Evolutionary conservation across 1,139 yeast genomes (phyloP).

Genomic region (Lodderomyces oxycetoniae): DNA sequence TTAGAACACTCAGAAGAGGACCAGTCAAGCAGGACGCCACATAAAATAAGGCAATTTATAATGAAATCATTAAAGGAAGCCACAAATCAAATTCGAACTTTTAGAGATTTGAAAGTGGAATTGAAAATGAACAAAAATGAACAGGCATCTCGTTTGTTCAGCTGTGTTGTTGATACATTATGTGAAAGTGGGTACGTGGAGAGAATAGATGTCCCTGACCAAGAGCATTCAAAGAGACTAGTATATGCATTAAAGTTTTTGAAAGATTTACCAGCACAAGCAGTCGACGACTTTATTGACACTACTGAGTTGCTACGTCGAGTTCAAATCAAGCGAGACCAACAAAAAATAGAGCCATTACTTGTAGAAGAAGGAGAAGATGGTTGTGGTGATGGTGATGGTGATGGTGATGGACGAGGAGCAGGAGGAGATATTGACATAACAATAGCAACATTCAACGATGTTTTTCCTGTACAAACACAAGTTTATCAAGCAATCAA

Average conservation of each 20-base stretch:
- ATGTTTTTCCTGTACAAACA: conserved; percentile 55
- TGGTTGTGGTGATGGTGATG: conserved; percentile 15
- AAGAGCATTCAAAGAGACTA: conserved; percentile 18
- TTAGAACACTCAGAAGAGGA: conserved; percentile 28
- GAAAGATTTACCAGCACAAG: conserved; percentile 45
- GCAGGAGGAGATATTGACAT: conserved; percentile 13
- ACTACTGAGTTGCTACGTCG: not conserved
- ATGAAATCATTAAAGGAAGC: conserved; percentile 58
- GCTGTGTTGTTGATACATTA: conserved; percentile 48
- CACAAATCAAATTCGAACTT: conserved; percentile 63
- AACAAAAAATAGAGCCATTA: not conserved
- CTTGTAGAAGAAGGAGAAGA: conserved; percentile 8
- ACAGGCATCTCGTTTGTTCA: conserved; percentile 46
- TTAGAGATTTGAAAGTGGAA: conserved; percentile 60
- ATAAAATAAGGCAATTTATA: conserved; percentile 32
- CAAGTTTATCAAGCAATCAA: conserved; percentile 54
- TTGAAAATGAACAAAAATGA: conserved; percentile 47
- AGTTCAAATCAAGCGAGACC: not conserved
- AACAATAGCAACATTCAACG: conserved; percentile 32
- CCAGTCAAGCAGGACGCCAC: conserved; percentile 30
- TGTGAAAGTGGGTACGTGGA: conserved; percentile 52
- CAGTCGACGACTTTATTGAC: conserved; percentile 16
- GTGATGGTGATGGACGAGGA: conserved; percentile 14
- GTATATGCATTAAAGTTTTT: conserved; percentile 59
- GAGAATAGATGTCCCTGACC: conserved; percentile 34